Evolutionary conservation across 31 red algal species (phyloP), one percentile per base, ranked within the genome.

Genomic region (Asparagopsis taxiformis): DNA sequence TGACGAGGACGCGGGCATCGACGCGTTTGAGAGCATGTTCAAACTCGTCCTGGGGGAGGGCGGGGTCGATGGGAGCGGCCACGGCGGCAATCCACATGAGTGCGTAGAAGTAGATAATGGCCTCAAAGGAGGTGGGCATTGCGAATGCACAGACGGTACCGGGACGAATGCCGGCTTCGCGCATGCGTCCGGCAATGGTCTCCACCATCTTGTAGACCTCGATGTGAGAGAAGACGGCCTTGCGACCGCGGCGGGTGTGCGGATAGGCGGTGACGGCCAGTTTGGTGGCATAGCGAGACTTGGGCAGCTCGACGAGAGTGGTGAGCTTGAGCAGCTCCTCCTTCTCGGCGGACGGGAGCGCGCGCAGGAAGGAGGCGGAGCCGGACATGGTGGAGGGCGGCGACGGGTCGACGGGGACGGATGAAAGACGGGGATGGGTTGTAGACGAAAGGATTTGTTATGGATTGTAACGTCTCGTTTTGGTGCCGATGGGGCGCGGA

Each of bases 121-220:
- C 62, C 34, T 93, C 90, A 19, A 75, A 74, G 6, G 72, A 87
- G 30, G 73, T 78, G 32, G 80, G 79, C 0, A 76, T 38, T 11
- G 76, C 90, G 65, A 87, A 75, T 13, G 75, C 90, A 44, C 81
- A 81, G 15, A 83, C 72, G 9, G 80, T 93, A 9, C 82, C 76
- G 15, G 90, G 90, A 6, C 80, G 43, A 21, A 93, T 68, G 39
- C 90, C 90, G 31, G 75, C 67, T 51, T 93, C 90, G 29, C 90
- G 82, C 71, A 93, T 73, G 63, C 69, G 64, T 11, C 66, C 67
- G 33, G 90, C 90, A 35, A 93, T 62, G 36, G 26, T 63, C 53
- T 93, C 90, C 59, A 93, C 90, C 63, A 72, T 78, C 55, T 93
- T 93, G 80, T 80, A 93, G 3, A 93, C 73, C 43, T 93, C 90